Evolutionary conservation across 768 basidiomycete species (phyloP), one percentile per base, ranked within the genome.

Genomic region (Russula ochroleuca): DNA sequence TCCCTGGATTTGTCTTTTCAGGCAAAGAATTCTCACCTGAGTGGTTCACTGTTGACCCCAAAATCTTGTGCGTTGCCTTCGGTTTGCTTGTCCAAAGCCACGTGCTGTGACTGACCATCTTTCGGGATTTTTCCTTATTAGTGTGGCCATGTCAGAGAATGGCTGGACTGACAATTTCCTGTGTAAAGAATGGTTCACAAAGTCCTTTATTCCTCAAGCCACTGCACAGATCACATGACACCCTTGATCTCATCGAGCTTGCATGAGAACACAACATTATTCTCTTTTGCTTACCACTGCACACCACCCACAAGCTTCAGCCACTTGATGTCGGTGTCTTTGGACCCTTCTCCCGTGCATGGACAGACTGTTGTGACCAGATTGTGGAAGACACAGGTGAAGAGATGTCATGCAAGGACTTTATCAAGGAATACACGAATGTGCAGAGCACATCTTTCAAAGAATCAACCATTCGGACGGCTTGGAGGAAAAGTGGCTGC

Each of bases 151-250:
- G 21, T 61, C 52, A 0, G 25, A 40, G 5, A 61, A 61, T 45
- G 51, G 60, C 15, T 61, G 60, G 60, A 62, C 53, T 1, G 19
- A 41, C 15, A 43, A 62, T 14, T 55, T 62, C 11, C 8, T 48
- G 1, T 62, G 52, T 8, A 43, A 35, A 10, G 13, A 61, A 11
- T 62, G 61, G 61, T 9, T 62, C 13, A 2, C 19, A 5, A 21
- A 53, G 21, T 47, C 19, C 4, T 62, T 62, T 8, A 55, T 62
- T 37, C 61, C 61, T 15, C 52, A 55, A 13, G 49, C 48, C 7
- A 60, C 37, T 7, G 49, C 23, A 2, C 8, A 10, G 53, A 7
- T 62, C 53, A 19, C 61, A 62, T 17, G 40, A 40, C 15, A 33
- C 33, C 33, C 33, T 33, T 8, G 8, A 33, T 33, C 33, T 33